A percentile compares a stretch with the other conserved stretches of the same genome.
Conservation (phyloP, 352 stramenopile species). For the Globisporangium spiculum region DNA sequence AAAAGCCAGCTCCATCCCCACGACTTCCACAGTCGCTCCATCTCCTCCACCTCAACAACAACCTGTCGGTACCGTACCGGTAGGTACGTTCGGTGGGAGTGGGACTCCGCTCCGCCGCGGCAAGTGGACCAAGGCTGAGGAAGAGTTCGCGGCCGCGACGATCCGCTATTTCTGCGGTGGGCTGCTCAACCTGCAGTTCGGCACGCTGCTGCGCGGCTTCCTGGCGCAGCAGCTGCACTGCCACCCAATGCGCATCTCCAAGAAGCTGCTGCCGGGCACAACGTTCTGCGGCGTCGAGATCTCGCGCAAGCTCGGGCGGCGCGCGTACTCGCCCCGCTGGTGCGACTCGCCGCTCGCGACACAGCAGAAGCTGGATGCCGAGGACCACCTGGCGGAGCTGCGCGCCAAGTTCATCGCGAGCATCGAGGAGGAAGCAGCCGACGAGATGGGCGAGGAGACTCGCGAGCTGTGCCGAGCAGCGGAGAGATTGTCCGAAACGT, state of each 20-base stretch:
- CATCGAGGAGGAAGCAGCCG: conserved; percentile 42
- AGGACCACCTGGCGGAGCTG: conserved; percentile 36
- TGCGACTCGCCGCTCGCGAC: conserved; percentile 42
- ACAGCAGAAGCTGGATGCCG: conserved; percentile 36
- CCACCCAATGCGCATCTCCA: conserved; percentile 77
- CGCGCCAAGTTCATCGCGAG: conserved; percentile 53
- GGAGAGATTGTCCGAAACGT: neutral
- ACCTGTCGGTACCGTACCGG: neutral
- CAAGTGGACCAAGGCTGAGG: conserved; percentile 71
- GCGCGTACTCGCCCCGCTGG: conserved; percentile 63
- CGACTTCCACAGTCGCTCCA: neutral
- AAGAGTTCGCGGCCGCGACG: conserved; percentile 59
- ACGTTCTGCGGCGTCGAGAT: conserved; percentile 68
- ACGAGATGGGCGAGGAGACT: neutral
- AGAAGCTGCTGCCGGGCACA: conserved; percentile 63
- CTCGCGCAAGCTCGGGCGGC: conserved; percentile 68
- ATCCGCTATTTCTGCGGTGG: conserved; percentile 73
- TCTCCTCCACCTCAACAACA: neutral
- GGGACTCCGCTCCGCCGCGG: conserved; percentile 43
- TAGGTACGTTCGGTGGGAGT: conserved; percentile 3
- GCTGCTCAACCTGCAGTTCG: conserved; percentile 65
- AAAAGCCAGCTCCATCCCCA: neutral
- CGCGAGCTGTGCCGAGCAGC: neutral
- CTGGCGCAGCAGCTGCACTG: conserved; percentile 69
- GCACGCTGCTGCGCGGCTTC: conserved; percentile 70